Conservation (phyloP, 495 filamentous ascomycete genomes). For the Haplographium delicatum region DNA sequence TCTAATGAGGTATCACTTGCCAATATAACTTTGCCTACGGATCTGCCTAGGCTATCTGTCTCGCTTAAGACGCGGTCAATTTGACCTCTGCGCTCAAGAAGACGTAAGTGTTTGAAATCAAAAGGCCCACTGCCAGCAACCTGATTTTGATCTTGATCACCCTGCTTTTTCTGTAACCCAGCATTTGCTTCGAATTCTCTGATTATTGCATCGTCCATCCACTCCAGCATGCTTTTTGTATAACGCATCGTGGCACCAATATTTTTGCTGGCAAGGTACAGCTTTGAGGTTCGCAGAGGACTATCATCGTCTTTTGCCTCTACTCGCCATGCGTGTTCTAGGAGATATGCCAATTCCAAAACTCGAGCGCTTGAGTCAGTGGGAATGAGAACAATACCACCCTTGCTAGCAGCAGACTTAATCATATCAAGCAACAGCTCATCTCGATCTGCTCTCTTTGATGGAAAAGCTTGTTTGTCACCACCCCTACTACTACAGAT, state of each 20-base stretch:
- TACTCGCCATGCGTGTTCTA: slow-evolving; percentile 84
- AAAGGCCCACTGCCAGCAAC: slow-evolving; percentile 66
- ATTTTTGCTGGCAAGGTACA: slow-evolving; percentile 80
- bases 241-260: slow-evolving; percentile 79
- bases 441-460: slow-evolving; percentile 74
- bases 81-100: slow-evolving; percentile 71
- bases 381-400: slow-evolving; percentile 91
- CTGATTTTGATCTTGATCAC: slow-evolving; percentile 36
- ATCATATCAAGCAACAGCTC: slow-evolving; percentile 80
- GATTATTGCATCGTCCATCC: slow-evolving; percentile 95
- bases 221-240: slow-evolving; percentile 93
- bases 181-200: slow-evolving; percentile 78
- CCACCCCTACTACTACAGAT: slow-evolving; percentile 85
- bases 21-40: slow-evolving; percentile 69
- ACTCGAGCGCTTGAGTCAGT: slow-evolving; percentile 92
- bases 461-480: slow-evolving; percentile 61
- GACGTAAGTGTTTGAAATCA: slow-evolving; percentile 78
- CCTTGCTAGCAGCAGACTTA: slow-evolving; percentile 65
- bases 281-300: slow-evolving; percentile 59
- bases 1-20: slow-evolving; percentile 85
- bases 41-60: slow-evolving; percentile 30
- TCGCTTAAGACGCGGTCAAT: slow-evolving; percentile 57
- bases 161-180: slow-evolving; percentile 32
- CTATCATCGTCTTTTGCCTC: slow-evolving; percentile 54
- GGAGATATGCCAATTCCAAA: slow-evolving; percentile 83